phyloP scores from a whole-genome alignment of 495 filamentous ascomycete species.

The Penicillium daleae region DNA sequence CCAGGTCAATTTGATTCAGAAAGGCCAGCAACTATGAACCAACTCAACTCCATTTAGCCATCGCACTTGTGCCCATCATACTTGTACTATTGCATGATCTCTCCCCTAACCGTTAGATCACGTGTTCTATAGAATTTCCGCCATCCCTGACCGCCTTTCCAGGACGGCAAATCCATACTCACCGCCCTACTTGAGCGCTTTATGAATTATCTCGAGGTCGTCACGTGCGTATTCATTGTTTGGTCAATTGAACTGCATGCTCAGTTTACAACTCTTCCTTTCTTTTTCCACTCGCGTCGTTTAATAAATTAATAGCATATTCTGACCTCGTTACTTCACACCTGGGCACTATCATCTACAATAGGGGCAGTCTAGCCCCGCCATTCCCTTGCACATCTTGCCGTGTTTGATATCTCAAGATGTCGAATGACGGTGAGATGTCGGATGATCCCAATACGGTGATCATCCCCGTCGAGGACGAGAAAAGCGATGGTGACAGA shows the following conservation, averaged over 20 bases:
- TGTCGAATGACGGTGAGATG: conserved; percentile 3
- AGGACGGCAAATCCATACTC: neutral
- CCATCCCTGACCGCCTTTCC: too few relatives aligned
- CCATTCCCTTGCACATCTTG: neutral
- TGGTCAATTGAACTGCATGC: neutral
- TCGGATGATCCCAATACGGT: conserved; percentile 30
- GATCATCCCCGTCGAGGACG: conserved; percentile 35
- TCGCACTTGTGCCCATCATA: too few relatives aligned
- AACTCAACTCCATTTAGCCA: too few relatives aligned
- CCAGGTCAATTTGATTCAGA: too few relatives aligned
- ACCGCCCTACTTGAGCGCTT: neutral
- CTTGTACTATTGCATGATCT: too few relatives aligned
- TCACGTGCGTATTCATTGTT: neutral
- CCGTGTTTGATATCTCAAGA: conserved; percentile 8
- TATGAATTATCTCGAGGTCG: neutral
- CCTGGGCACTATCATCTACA: neutral
- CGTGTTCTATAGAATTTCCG: too few relatives aligned
- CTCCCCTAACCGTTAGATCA: too few relatives aligned
- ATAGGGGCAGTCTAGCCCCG: conserved; percentile 11
- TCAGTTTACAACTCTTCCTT: neutral
- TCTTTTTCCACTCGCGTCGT: neutral
- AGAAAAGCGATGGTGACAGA: conserved; percentile 40
- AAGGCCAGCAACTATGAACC: too few relatives aligned
- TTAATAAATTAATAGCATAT: neutral
- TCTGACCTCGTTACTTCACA: neutral